phyloP scores from a whole-genome alignment of 2,329 filamentous ascomycete species.

The Coccinonectria pachysandricola region DNA sequence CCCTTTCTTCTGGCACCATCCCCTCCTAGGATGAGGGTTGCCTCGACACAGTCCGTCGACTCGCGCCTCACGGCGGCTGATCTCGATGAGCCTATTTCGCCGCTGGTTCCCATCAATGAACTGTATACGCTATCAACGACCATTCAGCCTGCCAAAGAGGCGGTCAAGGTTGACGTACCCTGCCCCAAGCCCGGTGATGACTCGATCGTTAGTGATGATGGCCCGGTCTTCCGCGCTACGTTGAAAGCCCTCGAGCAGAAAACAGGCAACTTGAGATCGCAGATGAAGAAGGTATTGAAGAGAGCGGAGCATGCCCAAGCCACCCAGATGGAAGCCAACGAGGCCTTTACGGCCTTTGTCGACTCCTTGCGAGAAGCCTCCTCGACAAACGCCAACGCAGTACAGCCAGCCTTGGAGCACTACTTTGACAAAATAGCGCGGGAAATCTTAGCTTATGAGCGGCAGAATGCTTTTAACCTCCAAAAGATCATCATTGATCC shows the following conservation, averaged over 20 bases:
- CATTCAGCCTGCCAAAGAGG: conserved; percentile 28
- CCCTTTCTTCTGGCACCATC: conserved; percentile 63
- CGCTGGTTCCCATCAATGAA: conserved; percentile 32
- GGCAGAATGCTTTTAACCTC: conserved; percentile 70
- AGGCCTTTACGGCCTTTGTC: conserved; percentile 72
- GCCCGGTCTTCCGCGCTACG: conserved; percentile 88
- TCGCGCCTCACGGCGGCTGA: conserved; percentile 71
- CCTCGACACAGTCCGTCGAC: conserved; percentile 79
- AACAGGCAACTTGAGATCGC: conserved; percentile 82
- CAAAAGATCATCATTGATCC: conserved; percentile 94
- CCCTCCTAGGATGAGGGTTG: conserved; percentile 67
- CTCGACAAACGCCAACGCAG: conserved; percentile 84
- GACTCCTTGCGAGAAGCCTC: conserved; percentile 81
- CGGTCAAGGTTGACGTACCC: conserved; percentile 76
- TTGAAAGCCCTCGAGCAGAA: conserved; percentile 96
- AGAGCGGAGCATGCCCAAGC: conserved; percentile 81
- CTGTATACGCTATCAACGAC: conserved; percentile 15
- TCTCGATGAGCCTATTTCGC: conserved; percentile 49
- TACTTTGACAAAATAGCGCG: conserved; percentile 96
- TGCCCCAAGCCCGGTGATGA: conserved; percentile 81
- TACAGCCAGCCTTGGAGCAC: conserved; percentile 93
- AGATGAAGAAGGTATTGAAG: conserved; percentile 94
- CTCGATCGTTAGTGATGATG: conserved; percentile 77
- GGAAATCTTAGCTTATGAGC: conserved; percentile 81
- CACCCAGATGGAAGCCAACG: conserved; percentile 75